These are phyloP conservation scores for Phytophthora brassicae DNA, from an alignment of 352 stramenopile genomes.

Conservation along the genomic window DNA sequence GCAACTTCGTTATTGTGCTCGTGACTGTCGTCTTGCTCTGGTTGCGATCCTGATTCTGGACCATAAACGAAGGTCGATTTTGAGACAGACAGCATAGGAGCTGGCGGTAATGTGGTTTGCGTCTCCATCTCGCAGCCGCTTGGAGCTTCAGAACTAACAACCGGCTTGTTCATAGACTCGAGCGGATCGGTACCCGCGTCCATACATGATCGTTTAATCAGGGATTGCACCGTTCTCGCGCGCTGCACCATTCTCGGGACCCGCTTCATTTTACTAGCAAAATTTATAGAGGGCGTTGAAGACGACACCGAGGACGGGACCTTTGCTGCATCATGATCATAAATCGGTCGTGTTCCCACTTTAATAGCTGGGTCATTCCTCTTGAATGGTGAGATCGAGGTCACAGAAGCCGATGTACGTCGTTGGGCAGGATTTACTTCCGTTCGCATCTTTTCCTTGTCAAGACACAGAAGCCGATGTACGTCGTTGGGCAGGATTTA, in stretches of 20 bases:
- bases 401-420: constrained; percentile 6
- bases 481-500: constrained; percentile 6
- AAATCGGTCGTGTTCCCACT: background rate
- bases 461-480: constrained; percentile 9
- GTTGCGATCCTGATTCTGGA: background rate
- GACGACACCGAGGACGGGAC: background rate
- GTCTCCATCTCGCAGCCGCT: constrained; percentile 49
- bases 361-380: constrained; percentile 5
- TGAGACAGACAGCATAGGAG: constrained; percentile 26
- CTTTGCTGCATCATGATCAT: constrained; percentile 2
- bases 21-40: background rate
- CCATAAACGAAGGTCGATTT: constrained; percentile 15
- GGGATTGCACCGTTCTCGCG: constrained; percentile 27
- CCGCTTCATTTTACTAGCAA: constrained; percentile 3
- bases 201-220: constrained; percentile 36
- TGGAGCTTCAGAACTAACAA: background rate
- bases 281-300: constrained; percentile 2
- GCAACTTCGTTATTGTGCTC: constrained; percentile 13
- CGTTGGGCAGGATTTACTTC: constrained; percentile 7
- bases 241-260: constrained; percentile 24
- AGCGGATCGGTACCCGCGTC: constrained; percentile 59
- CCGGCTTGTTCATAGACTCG: constrained; percentile 31
- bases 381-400: constrained; percentile 12
- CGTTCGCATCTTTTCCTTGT: background rate
- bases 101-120: constrained; percentile 45